Base-by-base conservation (phyloP, 306 rosid species). In the Canavalia gladiata region DNA sequence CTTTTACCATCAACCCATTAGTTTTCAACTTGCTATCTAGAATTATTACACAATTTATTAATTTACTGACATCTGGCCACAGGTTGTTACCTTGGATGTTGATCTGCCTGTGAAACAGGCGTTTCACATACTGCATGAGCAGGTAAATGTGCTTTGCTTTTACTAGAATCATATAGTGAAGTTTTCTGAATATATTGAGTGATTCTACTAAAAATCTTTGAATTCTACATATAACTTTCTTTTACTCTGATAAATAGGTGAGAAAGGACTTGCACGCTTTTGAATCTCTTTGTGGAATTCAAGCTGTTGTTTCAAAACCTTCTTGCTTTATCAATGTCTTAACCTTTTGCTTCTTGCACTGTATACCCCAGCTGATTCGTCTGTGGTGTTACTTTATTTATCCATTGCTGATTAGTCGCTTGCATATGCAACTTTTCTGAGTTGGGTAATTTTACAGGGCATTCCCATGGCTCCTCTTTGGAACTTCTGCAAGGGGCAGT, bases 21-120 rank as follows among this genome's bases (percentile, higher is more conserved):
- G 33, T 86, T 56, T 85, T 78, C 6, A 18, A 73, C 30, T 65
- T 75, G 25, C 56, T 8, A 29, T 49, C 28, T 72, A 65, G 62
- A 77, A 74, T 62, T 8, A 45, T 45, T 50, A 52, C 69, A 41
- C 51, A 18, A 45, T 41, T 84, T 68, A 11, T 74, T 78, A 28
- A 77, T 81, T 59, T 59, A 71, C 68, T 65, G 74, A 70, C 78
- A 67, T 68, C 76, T 79, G 86, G 66, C 86, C 43, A 57, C 88
- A 96, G 99, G 94, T 96, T 86, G 91, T 93, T 46, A 90, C 97
- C 57, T 84, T 96, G 90, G 98, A 93, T 83, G 88, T 90, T 79
- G 94, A 92, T 79, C 76, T 96, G 79, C 99, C 99, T 8, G 98
- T 96, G 87, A 93, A 96, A 89, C 94, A 96, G 86, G 98, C 99